These are phyloP conservation scores for Bidens hawaiensis DNA, from an alignment of 140 eudicot genomes.

Conservation along the genomic window DNA sequence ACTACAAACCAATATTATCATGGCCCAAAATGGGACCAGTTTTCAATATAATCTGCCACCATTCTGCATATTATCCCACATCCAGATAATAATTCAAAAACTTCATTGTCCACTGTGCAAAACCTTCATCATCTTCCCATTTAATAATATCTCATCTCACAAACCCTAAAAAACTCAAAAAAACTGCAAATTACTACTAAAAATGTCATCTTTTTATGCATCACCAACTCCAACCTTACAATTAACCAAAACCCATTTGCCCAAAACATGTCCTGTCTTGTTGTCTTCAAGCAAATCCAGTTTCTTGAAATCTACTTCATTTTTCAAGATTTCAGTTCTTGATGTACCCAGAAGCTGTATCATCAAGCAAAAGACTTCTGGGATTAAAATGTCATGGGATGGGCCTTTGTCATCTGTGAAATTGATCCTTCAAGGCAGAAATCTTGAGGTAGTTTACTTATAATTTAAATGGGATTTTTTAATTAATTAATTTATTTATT, in stretches of 20 bases:
- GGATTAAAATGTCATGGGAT: conserved; percentile 78
- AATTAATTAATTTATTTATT: too few relatives aligned
- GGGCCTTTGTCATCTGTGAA: conserved; percentile 88
- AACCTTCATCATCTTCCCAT: conserved; percentile 4
- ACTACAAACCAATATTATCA: conserved; percentile 1
- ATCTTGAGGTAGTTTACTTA: conserved; percentile 76
- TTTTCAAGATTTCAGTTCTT: conserved; percentile 26
- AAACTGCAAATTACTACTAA: background rate
- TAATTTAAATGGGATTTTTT: too few relatives aligned
- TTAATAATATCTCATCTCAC: background rate
- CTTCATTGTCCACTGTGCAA: background rate
- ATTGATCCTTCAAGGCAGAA: conserved; percentile 75
- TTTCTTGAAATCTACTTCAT: conserved; percentile 39
- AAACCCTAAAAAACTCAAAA: conserved; percentile 28
- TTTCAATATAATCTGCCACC: conserved; percentile 20
- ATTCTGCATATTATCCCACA: conserved; percentile 34
- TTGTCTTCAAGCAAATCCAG: conserved; percentile 29
- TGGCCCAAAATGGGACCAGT: conserved; percentile 21
- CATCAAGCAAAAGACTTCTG: conserved; percentile 7
- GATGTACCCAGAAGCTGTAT: conserved; percentile 4
- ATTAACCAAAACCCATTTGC: conserved; percentile 31
- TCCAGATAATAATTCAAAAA: conserved; percentile 36
- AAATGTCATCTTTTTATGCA: conserved; percentile 53
- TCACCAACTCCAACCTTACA: conserved; percentile 46
- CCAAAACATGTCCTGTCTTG: conserved; percentile 19